A percentile compares a stretch with the other conserved stretches of the same genome.
phyloP scores from a whole-genome alignment of 164 flowering plant species.

The Warburgia ugandensis region DNA sequence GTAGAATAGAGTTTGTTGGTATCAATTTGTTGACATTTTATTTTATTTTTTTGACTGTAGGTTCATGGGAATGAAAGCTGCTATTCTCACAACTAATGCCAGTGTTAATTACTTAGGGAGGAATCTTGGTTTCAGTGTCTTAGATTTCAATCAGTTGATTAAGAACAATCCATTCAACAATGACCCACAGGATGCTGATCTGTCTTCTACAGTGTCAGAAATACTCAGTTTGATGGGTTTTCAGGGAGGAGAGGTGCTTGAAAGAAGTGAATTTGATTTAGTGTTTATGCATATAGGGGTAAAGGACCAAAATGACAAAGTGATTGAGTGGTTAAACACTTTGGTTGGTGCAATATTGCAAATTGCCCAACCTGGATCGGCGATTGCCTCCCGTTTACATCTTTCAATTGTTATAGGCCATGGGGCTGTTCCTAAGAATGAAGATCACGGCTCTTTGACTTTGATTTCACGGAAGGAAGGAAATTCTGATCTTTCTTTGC shows the following conservation, averaged over 20 bases:
- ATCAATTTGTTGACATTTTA: background rate
- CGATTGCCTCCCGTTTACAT: slow-evolving; percentile 64
- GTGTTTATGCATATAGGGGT: slow-evolving; percentile 53
- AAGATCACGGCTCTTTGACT: slow-evolving; percentile 25
- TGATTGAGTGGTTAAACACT: slow-evolving; percentile 36
- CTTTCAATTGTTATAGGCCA: slow-evolving; percentile 77
- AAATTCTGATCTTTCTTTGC: slow-evolving; percentile 30
- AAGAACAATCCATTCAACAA: slow-evolving; percentile 6
- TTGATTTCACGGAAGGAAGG: slow-evolving; percentile 15
- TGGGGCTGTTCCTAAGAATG: slow-evolving; percentile 35
- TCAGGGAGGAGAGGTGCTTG: slow-evolving; percentile 48
- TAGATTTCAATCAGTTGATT: slow-evolving; percentile 32
- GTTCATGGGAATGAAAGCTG: slow-evolving; percentile 93
- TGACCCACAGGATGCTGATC: slow-evolving; percentile 13
- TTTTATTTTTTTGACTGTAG: slow-evolving; percentile 25
- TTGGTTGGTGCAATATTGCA: slow-evolving; percentile 55
- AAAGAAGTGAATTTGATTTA: slow-evolving; percentile 54
- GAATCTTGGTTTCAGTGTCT: slow-evolving; percentile 41
- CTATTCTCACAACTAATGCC: slow-evolving; percentile 45
- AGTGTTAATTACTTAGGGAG: slow-evolving; percentile 39
- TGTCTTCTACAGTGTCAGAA: slow-evolving; percentile 21
- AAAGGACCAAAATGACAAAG: slow-evolving; percentile 15
- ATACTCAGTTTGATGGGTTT: slow-evolving; percentile 74
- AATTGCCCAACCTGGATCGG: slow-evolving; percentile 42
- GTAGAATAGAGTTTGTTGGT: background rate